Evolutionary conservation across 1,284 basidiomycete species (phyloP).

Genomic region (Nidula niveotomentosa): DNA sequence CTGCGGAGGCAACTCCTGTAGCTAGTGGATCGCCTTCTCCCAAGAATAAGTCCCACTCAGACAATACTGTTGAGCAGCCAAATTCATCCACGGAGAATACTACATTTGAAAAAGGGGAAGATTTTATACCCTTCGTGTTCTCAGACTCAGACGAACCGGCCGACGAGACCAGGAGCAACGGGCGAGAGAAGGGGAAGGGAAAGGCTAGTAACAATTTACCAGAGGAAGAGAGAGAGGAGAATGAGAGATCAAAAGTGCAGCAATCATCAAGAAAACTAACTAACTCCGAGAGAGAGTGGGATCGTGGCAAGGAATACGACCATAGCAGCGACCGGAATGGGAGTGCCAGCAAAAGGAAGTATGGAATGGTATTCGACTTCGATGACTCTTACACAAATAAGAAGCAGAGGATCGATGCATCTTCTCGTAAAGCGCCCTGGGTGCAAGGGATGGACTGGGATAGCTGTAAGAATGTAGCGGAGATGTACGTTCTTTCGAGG

Average conservation of each 20-base stretch:
- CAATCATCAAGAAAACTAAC: not conserved
- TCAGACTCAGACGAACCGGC: conserved; percentile 19
- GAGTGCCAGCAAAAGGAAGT: conserved; percentile 34
- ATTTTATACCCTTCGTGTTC: conserved; percentile 60
- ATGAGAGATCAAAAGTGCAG: not conserved
- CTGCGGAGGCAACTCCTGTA: not conserved
- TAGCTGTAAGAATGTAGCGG: conserved; percentile 74
- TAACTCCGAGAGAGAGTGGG: conserved; percentile 37
- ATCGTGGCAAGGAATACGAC: conserved; percentile 17
- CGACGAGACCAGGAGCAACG: conserved; percentile 14
- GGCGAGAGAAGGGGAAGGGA: conserved; percentile 13
- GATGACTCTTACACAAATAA: conserved; percentile 54
- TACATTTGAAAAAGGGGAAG: conserved; percentile 40
- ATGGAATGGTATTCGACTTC: conserved; percentile 38
- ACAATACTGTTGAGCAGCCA: not conserved
- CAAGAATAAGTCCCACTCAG: not conserved
- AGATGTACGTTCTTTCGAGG: conserved; percentile 56
- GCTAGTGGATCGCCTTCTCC: not conserved
- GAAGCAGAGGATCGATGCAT: conserved; percentile 58
- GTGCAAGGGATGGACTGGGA: conserved; percentile 76
- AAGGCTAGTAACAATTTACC: conserved; percentile 1
- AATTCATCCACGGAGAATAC: not conserved
- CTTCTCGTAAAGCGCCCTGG: conserved; percentile 79
- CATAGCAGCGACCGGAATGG: conserved; percentile 15
- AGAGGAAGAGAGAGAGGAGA: not conserved